These are phyloP conservation scores for Myriosclerotinia duriaeana DNA, from an alignment of 2,329 filamentous ascomycete genomes.

Conservation along the genomic window DNA sequence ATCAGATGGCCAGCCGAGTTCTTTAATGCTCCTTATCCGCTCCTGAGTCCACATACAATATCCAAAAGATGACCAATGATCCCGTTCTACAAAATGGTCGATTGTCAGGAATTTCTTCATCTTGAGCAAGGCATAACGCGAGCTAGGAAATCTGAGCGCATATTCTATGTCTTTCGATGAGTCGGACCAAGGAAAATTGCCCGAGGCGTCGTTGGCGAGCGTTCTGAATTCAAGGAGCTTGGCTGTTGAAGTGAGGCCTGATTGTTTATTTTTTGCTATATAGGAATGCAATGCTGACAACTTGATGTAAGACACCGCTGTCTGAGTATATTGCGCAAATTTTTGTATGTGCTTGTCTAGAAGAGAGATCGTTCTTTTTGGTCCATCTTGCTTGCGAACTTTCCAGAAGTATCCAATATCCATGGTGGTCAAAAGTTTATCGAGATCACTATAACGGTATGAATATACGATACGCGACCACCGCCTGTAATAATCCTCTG, in stretches of 20 bases:
- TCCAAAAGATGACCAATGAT: not conserved
- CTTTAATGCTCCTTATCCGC: not conserved
- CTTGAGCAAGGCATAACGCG: not conserved
- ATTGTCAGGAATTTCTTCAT: not conserved
- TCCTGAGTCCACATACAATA: not conserved
- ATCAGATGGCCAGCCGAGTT: not conserved
- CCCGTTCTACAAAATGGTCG: not conserved
- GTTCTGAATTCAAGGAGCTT: not conserved
- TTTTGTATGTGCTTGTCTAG: not conserved
- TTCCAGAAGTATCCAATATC: slow-evolving; percentile 5
- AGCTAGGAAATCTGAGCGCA: not conserved
- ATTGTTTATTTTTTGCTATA: not conserved
- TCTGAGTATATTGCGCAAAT: not conserved
- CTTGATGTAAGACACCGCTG: not conserved
- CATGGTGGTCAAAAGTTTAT: not conserved
- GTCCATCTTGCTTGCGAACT: slow-evolving; percentile 2
- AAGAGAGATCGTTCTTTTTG: not conserved
- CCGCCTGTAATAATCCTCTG: too few species aligned
- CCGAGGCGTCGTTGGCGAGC: not conserved
- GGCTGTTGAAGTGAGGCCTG: not conserved
- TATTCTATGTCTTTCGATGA: not conserved
- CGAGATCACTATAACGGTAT: not conserved
- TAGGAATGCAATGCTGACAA: not conserved
- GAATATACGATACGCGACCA: too few species aligned
- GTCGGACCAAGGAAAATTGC: not conserved